Conservation (phyloP, 768 basidiomycete species). For the Hypholoma fasciculare region DNA sequence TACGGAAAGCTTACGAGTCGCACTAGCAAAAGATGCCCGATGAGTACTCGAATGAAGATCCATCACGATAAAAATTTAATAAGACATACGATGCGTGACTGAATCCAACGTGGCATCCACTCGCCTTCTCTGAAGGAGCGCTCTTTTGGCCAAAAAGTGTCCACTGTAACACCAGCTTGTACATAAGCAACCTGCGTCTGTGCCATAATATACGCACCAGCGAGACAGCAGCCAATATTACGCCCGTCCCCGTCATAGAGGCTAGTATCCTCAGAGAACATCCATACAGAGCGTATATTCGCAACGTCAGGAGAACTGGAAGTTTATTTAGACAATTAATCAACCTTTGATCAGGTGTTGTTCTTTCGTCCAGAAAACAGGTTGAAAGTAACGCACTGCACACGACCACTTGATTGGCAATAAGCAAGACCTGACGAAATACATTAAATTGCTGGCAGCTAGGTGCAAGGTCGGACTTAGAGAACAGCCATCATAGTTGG, state of each 20-base stretch:
- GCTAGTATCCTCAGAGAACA: slow-evolving; percentile 36
- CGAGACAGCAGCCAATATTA: slow-evolving; percentile 28
- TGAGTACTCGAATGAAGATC: neutral
- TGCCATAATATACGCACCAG: slow-evolving; percentile 43
- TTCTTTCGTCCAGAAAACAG: neutral
- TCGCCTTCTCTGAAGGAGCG: slow-evolving; percentile 16
- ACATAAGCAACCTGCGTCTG: too few species aligned
- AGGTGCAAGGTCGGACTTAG: neutral
- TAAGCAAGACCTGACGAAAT: slow-evolving; percentile 41
- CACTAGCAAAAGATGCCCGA: slow-evolving; percentile 1
- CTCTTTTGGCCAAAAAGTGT: slow-evolving; percentile 39
- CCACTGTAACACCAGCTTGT: too few species aligned
- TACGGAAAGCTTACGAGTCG: slow-evolving; percentile 15
- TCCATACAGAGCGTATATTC: slow-evolving; percentile 52
- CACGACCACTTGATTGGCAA: slow-evolving; percentile 46
- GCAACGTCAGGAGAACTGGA: slow-evolving; percentile 43
- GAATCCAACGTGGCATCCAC: slow-evolving; percentile 37
- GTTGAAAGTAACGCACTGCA: slow-evolving; percentile 33
- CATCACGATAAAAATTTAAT: neutral
- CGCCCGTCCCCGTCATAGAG: slow-evolving; percentile 32
- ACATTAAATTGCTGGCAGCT: slow-evolving; percentile 41
- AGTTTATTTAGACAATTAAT: neutral
- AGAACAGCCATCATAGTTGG: neutral
- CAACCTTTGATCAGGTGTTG: neutral
- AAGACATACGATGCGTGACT: slow-evolving; percentile 28